Base-by-base conservation (phyloP, 768 basidiomycete species). In the Sporobolomyces roseus region DNA sequence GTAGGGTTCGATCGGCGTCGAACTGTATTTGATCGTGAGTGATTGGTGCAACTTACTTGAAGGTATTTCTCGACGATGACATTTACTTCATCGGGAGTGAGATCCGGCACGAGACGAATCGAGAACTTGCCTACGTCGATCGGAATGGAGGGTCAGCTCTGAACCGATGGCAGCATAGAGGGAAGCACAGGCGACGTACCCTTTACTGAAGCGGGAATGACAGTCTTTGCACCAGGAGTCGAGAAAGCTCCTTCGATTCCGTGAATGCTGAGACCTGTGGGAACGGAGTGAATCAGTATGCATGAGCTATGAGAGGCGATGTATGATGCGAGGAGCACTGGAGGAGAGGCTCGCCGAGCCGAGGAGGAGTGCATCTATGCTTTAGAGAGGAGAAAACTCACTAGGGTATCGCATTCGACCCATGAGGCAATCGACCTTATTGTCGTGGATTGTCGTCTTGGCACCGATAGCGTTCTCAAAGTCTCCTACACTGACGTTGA, bases 191-290 rank as follows among this genome's bases (percentile, higher is more conserved):
- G 30, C 38, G 23, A 49, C 72, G 55, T 43, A 77, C 79, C 80
- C 58, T 77, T 76, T 55, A 82, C 90, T 66, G 87, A 86, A 36
- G 91, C 91, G 0, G 93, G 93, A 65, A 97, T 98, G 75, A 97
- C 93, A 0, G 93, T 97, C 85, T 91, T 92, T 25, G 83, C 85
- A 3, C 90, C 91, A 0, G 84, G 83, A 0, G 85, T 86, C 62
- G 85, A 90, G 82, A 93, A 96, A 2, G 93, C 94, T 55, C 93
- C 93, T 79, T 96, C 90, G 75, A 98, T 93, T 16, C 94, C 94
- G 77, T 98, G 93, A 30, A 98, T 80, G 3, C 91, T 93, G 69
- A 98, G 83, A 65, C 87, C 88, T 3, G 93, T 6, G 29, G 14
- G 21, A 21, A 53, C 32, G 32, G 29, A 33, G 14, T 10, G 10